A percentile compares a stretch with the other conserved stretches of the same genome.
Evolutionary conservation across 2,329 filamentous ascomycete species (phyloP).

Genomic region (Apiospora saccharicola): DNA sequence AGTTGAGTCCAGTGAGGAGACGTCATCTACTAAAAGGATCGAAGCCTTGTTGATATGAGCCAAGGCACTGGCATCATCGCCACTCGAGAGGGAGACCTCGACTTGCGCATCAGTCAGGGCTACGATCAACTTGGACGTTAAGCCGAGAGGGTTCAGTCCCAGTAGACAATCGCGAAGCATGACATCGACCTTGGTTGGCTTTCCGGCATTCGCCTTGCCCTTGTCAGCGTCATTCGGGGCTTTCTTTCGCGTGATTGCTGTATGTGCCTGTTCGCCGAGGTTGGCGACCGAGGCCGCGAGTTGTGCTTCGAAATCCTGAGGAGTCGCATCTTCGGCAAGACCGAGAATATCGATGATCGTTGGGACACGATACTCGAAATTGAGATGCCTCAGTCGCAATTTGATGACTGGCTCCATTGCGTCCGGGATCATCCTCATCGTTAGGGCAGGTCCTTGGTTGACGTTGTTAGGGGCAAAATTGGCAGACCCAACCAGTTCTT

Average conservation of each 20-base stretch:
- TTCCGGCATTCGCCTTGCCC: constrained; percentile 45
- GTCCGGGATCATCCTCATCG: constrained; percentile 90
- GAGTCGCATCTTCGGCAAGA: constrained; percentile 70
- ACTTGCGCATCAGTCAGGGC: constrained; percentile 81
- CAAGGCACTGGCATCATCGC: constrained; percentile 67
- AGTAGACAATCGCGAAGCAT: constrained; percentile 81
- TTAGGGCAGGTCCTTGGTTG: constrained; percentile 65
- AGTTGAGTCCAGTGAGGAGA: constrained; percentile 52
- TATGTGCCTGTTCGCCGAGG: constrained; percentile 70
- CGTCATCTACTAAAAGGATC: constrained; percentile 82
- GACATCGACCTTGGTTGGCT: constrained; percentile 75
- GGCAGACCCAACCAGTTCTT: constrained; percentile 73
- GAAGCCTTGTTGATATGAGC: constrained; percentile 81
- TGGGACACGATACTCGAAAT: constrained; percentile 87
- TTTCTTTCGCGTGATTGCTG: constrained; percentile 50
- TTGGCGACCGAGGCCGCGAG: constrained; percentile 83
- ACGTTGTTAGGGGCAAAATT: constrained; percentile 39
- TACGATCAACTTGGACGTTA: constrained; percentile 78
- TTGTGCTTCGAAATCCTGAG: constrained; percentile 76
- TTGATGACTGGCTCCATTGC: constrained; percentile 93
- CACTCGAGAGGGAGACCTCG: constrained; percentile 70
- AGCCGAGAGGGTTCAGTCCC: constrained; percentile 81
- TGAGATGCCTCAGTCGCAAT: constrained; percentile 83
- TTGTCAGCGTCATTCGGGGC: constrained; percentile 31
- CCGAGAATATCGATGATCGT: constrained; percentile 82